Base-by-base conservation (phyloP, 305 asterid species). In the Salvia sclarea region DNA sequence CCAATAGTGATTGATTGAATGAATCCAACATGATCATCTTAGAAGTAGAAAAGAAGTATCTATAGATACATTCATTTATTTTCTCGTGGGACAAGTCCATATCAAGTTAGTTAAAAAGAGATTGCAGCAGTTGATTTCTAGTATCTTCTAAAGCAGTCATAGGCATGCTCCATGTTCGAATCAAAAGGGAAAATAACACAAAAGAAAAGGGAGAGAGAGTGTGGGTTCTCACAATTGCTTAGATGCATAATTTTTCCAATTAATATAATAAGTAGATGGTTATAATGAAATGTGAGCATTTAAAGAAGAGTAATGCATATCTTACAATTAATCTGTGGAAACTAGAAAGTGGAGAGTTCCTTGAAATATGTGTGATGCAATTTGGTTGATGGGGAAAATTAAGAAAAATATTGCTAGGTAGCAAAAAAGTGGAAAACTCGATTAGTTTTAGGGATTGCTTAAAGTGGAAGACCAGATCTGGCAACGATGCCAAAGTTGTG, bases 381-480 rank as follows among this genome's bases (percentile, higher is more conserved):
- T 20, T 3, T 11, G 33, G 16, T 11, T 22, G 33, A 21, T 22
- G 33, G 0, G 13, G 8, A 50, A 52, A 66, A n/a, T 33, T 5
- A 33, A 28, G 10, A 18, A 38, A 30, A 4, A 18, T n/a, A n/a
- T n/a, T n/a, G n/a, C n/a, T n/a, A 28, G 5, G 57, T 5, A 30
- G 59, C 33, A 14, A 44, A 70, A 47, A 70, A 48, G 40, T 30
- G 40, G 25, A 52, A 37, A 52, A 61, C 37, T 60, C 16, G 30
- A 60, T 63, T 48, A 61, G 59, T 4, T 52, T 17, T 30, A 8
- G 64, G 70, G 64, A 71, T 71, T 71, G 70, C 57, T 61, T 71
- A 62, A 71, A 61, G 75, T 71, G 55, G 64, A 71, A 71, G 75
- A 62, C 56, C 69, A 61, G 66, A 50, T 35, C 43, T 31, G 59